These are phyloP conservation scores for Dictyostelium intermedium DNA, from an alignment of 78 protist species.

Conservation along the genomic window DNA sequence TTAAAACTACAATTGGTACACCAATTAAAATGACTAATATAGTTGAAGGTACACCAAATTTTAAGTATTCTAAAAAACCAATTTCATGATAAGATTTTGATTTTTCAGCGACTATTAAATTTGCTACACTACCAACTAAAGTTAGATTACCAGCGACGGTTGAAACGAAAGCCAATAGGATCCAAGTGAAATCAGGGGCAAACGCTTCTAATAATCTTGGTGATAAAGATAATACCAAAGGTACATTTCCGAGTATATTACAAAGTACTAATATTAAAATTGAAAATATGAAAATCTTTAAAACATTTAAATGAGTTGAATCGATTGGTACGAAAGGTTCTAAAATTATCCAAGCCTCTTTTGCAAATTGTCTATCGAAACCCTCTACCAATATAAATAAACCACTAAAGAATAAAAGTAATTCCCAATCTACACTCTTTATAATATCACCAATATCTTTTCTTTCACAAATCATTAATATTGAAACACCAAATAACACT, in stretches of 20 bases:
- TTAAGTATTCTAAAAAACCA: conserved; percentile 29
- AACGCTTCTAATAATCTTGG: conserved; percentile 10
- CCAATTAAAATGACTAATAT: conserved; percentile 25
- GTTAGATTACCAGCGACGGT: conserved; percentile 60
- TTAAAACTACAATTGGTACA: conserved; percentile 14
- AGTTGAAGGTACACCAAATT: conserved; percentile 64
- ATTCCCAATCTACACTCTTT: conserved; percentile 30
- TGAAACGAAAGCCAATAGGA: conserved; percentile 37
- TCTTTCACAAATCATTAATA: conserved; percentile 14
- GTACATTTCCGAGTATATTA: conserved; percentile 43
- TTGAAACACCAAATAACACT: conserved; percentile 31
- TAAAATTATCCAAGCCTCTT: conserved; percentile 7
- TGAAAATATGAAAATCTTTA: conserved; percentile 23
- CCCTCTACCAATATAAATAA: conserved; percentile 53
- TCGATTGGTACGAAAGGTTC: conserved; percentile 21
- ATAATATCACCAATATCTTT: conserved; percentile 8
- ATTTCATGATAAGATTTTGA: conserved; percentile 19
- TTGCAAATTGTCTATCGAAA: conserved; percentile 51
- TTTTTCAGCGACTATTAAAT: conserved; percentile 42
- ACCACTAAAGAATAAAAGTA: conserved; percentile 38
- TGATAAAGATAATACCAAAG: conserved; percentile 35
- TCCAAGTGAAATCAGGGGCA: conserved; percentile 28
- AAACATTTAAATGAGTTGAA: not conserved
- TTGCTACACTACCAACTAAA: conserved; percentile 33
- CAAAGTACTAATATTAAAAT: not conserved